phyloP scores from a whole-genome alignment of 2,329 filamentous ascomycete species.

The Microdochium nivale region DNA sequence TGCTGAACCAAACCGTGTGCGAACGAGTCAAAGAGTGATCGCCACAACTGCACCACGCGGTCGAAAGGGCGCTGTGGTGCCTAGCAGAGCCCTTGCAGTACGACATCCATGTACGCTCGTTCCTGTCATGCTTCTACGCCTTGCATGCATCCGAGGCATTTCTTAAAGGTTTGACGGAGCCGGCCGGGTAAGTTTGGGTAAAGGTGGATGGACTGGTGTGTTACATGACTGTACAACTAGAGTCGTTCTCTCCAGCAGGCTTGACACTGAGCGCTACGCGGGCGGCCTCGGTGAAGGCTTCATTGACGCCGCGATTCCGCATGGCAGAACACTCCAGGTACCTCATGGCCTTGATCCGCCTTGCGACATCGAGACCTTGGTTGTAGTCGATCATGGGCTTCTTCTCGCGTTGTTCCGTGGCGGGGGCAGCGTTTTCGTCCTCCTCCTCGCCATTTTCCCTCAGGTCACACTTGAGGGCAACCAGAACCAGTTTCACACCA shows the following conservation, averaged over 20 bases:
- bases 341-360: constrained; percentile 83
- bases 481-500: constrained; percentile 86
- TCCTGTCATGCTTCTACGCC: too few species aligned
- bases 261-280: constrained; percentile 77
- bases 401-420: constrained; percentile 43
- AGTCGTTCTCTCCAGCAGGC: constrained; percentile 50
- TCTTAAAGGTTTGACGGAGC: too few species aligned
- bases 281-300: constrained; percentile 96
- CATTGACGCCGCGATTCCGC: constrained; percentile 95
- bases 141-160: too few species aligned
- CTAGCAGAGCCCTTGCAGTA: too few species aligned
- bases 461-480: constrained; percentile 94
- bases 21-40: too few species aligned
- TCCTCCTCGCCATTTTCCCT: constrained; percentile 69
- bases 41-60: too few species aligned
- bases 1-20: too few species aligned
- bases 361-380: constrained; percentile 81
- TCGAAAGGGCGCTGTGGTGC: too few species aligned
- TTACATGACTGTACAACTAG: constrained; percentile 54
- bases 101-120: too few species aligned
- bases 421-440: constrained; percentile 42
- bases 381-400: constrained; percentile 80
- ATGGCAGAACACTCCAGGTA: constrained; percentile 98
- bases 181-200: not conserved
- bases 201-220: not conserved